These are phyloP conservation scores for Hyphopichia fennica DNA, from an alignment of 1,139 yeast genomes.

Conservation along the genomic window DNA sequence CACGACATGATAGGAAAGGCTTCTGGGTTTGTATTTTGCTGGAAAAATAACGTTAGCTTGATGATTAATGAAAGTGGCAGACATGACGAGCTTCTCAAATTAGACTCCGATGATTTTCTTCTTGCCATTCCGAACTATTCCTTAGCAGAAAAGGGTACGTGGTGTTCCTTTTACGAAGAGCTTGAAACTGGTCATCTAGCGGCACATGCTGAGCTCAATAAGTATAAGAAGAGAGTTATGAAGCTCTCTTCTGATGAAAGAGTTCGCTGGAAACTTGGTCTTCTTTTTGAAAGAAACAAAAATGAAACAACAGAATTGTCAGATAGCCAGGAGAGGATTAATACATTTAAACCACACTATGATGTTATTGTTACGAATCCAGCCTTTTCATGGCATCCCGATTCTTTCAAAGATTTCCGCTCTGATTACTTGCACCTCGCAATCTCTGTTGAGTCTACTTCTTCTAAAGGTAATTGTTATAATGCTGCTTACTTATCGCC, in stretches of 20 bases:
- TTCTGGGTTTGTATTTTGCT: slow-evolving; percentile 80
- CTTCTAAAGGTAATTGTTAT: slow-evolving; percentile 40
- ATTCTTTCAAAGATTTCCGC: slow-evolving; percentile 78
- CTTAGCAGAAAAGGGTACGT: slow-evolving; percentile 27
- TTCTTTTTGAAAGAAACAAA: slow-evolving; percentile 41
- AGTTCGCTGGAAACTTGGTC: slow-evolving; percentile 45
- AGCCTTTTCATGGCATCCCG: slow-evolving; percentile 47
- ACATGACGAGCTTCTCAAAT: slow-evolving; percentile 60
- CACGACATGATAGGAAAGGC: slow-evolving; percentile 65
- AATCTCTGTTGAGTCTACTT: slow-evolving; percentile 44
- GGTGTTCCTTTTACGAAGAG: slow-evolving; percentile 38
- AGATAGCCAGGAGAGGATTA: slow-evolving; percentile 33
- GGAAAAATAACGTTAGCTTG: slow-evolving; percentile 66
- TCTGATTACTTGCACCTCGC: slow-evolving; percentile 81
- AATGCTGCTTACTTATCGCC: slow-evolving; percentile 83
- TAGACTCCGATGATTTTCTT: slow-evolving; percentile 65
- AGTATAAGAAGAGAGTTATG: slow-evolving; percentile 39
- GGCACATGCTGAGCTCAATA: slow-evolving; percentile 28
- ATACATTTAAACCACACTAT: slow-evolving; percentile 41
- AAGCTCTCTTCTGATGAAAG: slow-evolving; percentile 38
- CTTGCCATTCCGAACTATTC: slow-evolving; percentile 66
- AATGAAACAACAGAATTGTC: slow-evolving; percentile 17
- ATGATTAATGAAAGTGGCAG: slow-evolving; percentile 61
- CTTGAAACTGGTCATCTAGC: slow-evolving; percentile 16
- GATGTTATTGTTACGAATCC: slow-evolving; percentile 46